Percentiles rank a stretch among this genome's conserved stretches.
Evolutionary conservation across 371 early-diverging fungal species (phyloP).

Genomic region (Mucor irregularis): DNA sequence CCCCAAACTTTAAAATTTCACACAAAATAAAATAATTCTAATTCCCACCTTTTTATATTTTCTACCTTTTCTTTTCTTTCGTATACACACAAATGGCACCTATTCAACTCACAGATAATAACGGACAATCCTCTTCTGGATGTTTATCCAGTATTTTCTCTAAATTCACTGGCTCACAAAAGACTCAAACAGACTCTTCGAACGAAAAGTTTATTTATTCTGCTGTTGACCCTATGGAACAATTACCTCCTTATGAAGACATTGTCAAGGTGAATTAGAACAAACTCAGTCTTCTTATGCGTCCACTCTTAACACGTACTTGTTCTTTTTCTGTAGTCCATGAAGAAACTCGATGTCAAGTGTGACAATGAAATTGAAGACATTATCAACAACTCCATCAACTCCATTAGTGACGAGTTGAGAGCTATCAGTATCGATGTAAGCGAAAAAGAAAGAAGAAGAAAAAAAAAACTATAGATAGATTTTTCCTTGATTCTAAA

Average conservation of each 20-base stretch:
- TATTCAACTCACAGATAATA: constrained; percentile 18
- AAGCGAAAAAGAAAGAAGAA: too few relatives aligned
- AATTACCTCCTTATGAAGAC: constrained; percentile 25
- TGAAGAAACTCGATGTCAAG: constrained; percentile 24
- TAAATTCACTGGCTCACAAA: background rate
- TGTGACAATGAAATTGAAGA: constrained; percentile 24
- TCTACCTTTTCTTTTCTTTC: background rate
- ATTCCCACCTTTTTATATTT: constrained; percentile 9
- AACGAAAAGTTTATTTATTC: constrained; percentile 19
- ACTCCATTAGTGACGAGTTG: constrained; percentile 42
- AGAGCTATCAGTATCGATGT: constrained; percentile 59
- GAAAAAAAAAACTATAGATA: too few relatives aligned
- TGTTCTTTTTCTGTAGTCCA: constrained; percentile 2
- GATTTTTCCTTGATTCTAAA: background rate
- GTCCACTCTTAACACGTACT: background rate
- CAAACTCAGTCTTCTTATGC: too few relatives aligned
- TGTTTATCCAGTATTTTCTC: constrained; percentile 11
- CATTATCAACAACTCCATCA: constrained; percentile 43
- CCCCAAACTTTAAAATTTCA: constrained; percentile 4
- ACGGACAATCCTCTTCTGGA: constrained; percentile 8
- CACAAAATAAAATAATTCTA: constrained; percentile 6
- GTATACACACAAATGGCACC: constrained; percentile 14
- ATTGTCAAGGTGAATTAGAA: constrained; percentile 14
- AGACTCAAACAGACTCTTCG: background rate
- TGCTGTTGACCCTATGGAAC: constrained; percentile 14